These are phyloP conservation scores for Suillus fuscotomentosus DNA, from an alignment of 768 basidiomycete species.

Conservation along the genomic window DNA sequence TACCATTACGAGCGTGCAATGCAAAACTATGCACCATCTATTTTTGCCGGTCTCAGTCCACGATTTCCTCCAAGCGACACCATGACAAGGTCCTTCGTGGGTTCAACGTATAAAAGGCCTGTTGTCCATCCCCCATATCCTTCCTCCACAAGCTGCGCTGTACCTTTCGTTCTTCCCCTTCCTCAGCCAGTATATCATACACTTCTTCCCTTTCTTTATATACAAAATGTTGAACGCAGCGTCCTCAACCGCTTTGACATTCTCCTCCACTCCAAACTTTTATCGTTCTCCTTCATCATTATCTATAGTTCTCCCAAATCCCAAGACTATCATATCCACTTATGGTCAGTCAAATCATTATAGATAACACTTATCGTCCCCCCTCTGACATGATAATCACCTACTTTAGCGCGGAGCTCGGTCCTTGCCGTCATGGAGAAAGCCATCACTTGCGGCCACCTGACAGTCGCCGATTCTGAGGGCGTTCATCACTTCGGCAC, in stretches of 20 bases:
- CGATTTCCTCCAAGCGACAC: conserved; percentile 9
- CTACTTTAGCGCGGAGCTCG: conserved; percentile 51
- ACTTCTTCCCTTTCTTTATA: background rate
- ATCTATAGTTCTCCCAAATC: conserved; percentile 28
- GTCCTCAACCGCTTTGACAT: conserved; percentile 27
- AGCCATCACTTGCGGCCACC: conserved; percentile 56
- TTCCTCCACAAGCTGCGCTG: conserved; percentile 15
- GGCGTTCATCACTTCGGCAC: conserved; percentile 60
- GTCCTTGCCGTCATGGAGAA: conserved; percentile 57
- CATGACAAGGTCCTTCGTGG: conserved; percentile 1
- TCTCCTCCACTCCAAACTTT: conserved; percentile 32
- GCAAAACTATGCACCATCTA: conserved; percentile 33
- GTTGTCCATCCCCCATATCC: conserved; percentile 1
- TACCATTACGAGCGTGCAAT: conserved; percentile 27
- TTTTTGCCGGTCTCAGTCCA: conserved; percentile 25
- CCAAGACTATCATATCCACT: conserved; percentile 24
- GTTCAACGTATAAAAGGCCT: conserved; percentile 30
- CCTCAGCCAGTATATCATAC: conserved; percentile 1
- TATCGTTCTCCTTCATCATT: conserved; percentile 31
- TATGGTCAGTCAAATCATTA: conserved; percentile 20
- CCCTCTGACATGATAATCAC: conserved; percentile 9
- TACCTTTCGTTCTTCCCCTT: conserved; percentile 4
- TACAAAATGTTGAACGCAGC: conserved; percentile 29
- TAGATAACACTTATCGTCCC: background rate
- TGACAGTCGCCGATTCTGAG: conserved; percentile 61